Evolutionary conservation across 805 yeast genomes (phyloP).

Genomic region (Scheffersomyces lignosus): DNA sequence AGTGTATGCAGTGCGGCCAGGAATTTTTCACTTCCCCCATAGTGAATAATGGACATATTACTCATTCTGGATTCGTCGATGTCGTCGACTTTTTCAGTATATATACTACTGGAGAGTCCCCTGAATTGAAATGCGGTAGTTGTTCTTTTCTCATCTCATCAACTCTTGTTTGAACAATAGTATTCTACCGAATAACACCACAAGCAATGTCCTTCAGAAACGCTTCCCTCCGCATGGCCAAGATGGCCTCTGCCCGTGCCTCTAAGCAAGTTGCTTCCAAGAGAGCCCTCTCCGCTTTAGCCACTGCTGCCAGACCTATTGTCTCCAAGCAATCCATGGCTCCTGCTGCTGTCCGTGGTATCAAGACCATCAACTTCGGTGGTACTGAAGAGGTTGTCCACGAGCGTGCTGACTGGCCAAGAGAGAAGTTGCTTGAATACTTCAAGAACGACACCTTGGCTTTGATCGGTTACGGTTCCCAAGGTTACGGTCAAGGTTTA

Average conservation of each 20-base stretch:
- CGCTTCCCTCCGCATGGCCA: constrained; percentile 46
- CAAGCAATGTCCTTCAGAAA: constrained; percentile 51
- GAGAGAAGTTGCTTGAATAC: constrained; percentile 91
- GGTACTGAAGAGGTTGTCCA: constrained; percentile 94
- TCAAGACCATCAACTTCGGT: constrained; percentile 95
- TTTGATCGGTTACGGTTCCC: constrained; percentile 98
- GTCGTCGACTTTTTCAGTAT: constrained; percentile 6
- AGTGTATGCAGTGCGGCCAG: no score
- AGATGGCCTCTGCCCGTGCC: constrained; percentile 45
- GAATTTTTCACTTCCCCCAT: background rate
- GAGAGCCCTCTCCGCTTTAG: constrained; percentile 65
- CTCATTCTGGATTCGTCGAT: background rate
- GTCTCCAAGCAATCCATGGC: constrained; percentile 38
- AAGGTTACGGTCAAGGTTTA: constrained; percentile 99
- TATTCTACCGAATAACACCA: constrained; percentile 8
- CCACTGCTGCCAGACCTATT: constrained; percentile 44
- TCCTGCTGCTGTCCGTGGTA: constrained; percentile 75
- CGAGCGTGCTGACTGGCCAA: constrained; percentile 99
- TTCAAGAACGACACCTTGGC: constrained; percentile 98
- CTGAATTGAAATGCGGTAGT: background rate
- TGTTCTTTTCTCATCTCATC: constrained; percentile 6
- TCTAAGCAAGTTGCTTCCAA: constrained; percentile 49
- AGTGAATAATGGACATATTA: background rate
- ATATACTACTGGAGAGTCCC: constrained; percentile 2
- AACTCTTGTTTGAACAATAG: constrained; percentile 1